Conservation (phyloP, 2,329 filamentous ascomycete genomes). For the Scytalidium lignicola region DNA sequence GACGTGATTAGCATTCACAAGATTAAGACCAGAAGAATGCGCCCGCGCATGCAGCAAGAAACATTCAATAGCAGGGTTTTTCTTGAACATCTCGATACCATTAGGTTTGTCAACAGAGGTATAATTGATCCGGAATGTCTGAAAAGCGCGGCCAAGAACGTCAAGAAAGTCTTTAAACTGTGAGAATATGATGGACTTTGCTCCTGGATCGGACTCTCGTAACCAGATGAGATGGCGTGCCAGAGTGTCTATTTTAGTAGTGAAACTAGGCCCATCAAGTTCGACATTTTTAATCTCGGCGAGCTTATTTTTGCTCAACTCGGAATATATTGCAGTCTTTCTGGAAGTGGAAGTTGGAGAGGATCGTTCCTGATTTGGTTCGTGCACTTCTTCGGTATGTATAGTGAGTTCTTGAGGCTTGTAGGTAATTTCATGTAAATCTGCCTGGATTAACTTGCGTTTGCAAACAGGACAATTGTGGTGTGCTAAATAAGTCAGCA, state of each 20-base stretch:
- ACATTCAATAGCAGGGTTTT: slow-evolving; percentile 68
- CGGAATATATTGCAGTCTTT: slow-evolving; percentile 64
- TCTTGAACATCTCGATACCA: slow-evolving; percentile 72
- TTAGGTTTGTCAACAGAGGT: slow-evolving; percentile 62
- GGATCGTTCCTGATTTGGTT: slow-evolving; percentile 22
- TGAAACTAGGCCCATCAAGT: slow-evolving; percentile 67
- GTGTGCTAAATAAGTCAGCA: slow-evolving; percentile 38
- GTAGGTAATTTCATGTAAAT: slow-evolving; percentile 81
- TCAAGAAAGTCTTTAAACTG: slow-evolving; percentile 80
- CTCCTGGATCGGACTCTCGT: slow-evolving; percentile 73
- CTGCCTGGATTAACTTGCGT: slow-evolving; percentile 53
- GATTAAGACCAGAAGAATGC: slow-evolving; percentile 81
- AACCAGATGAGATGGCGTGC: slow-evolving; percentile 82
- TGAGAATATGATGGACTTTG: slow-evolving; percentile 92
- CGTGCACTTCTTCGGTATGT: slow-evolving; percentile 47
- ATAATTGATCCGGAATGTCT: slow-evolving; percentile 66
- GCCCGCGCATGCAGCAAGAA: slow-evolving; percentile 87
- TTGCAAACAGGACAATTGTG: slow-evolving; percentile 85
- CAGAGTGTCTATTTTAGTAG: slow-evolving; percentile 84
- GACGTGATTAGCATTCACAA: slow-evolving; percentile 89
- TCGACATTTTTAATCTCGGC: slow-evolving; percentile 79
- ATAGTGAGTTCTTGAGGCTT: slow-evolving; percentile 70
- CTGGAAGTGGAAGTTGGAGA: slow-evolving; percentile 13
- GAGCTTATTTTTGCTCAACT: slow-evolving; percentile 66
- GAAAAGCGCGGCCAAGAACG: slow-evolving; percentile 67